Percentiles rank a stretch among this genome's conserved stretches.
phyloP scores from a whole-genome alignment of 495 filamentous ascomycete species.

The Penicillium angulare region DNA sequence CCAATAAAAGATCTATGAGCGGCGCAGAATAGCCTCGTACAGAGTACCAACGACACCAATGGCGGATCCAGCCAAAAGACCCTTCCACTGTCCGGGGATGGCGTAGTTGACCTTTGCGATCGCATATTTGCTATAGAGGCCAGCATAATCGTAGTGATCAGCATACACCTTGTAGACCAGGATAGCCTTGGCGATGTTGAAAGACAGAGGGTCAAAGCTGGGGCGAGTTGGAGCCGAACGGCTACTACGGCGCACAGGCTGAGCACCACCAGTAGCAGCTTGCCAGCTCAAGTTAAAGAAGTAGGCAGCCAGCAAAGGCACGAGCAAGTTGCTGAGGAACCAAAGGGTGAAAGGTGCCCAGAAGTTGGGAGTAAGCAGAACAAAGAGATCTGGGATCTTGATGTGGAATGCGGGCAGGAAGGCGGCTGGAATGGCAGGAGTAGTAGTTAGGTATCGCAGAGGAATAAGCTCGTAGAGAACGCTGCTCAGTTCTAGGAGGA shows the following conservation, averaged over 20 bases:
- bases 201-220: slow-evolving; percentile 79
- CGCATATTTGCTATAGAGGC: slow-evolving; percentile 54
- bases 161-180: slow-evolving; percentile 76
- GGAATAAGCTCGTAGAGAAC: slow-evolving; percentile 50
- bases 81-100: slow-evolving; percentile 68
- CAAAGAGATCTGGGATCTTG: slow-evolving; percentile 76
- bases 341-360: slow-evolving; percentile 83
- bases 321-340: slow-evolving; percentile 63
- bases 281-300: slow-evolving; percentile 78
- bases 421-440: slow-evolving; percentile 57
- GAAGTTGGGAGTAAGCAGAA: slow-evolving; percentile 72
- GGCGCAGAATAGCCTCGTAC: slow-evolving; percentile 82
- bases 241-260: slow-evolving; percentile 21
- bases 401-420: slow-evolving; percentile 48
- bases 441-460: slow-evolving; percentile 64
- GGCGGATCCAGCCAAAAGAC: slow-evolving; percentile 67
- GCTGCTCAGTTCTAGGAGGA: slow-evolving; percentile 56
- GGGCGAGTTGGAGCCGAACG: slow-evolving; percentile 38
- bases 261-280: slow-evolving; percentile 28
- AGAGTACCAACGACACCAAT: slow-evolving; percentile 69
- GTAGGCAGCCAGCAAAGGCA: slow-evolving; percentile 72
- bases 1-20: slow-evolving; percentile 39
- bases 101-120: slow-evolving; percentile 61
- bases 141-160: slow-evolving; percentile 64
- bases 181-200: slow-evolving; percentile 82